Conservation (phyloP, 148 eudicot species). For the Rhododendron ovatum region DNA sequence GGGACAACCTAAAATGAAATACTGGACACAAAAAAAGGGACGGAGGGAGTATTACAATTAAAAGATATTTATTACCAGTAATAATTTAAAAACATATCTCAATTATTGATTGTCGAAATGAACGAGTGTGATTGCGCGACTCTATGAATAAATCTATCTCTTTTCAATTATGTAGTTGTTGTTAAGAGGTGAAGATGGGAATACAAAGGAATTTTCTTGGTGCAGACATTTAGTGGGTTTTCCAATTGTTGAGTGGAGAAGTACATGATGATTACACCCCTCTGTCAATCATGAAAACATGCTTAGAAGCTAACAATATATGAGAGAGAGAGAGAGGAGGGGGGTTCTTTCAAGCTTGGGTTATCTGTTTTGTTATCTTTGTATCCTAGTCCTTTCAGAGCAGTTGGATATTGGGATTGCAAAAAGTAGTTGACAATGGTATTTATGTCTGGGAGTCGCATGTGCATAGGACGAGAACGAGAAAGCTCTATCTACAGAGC, state of each 20-base stretch:
- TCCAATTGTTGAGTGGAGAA: slow-evolving; percentile 22
- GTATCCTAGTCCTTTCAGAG: background rate
- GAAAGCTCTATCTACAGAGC: background rate
- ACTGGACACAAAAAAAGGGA: too few species aligned
- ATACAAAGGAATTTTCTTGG: background rate
- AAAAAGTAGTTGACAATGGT: background rate
- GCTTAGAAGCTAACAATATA: slow-evolving; percentile 62
- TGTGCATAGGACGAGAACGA: background rate
- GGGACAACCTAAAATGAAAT: too few species aligned
- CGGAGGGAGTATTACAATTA: too few species aligned
- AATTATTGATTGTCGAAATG: too few species aligned
- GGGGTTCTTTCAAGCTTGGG: background rate
- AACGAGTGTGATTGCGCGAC: too few species aligned
- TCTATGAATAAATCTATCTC: too few species aligned
- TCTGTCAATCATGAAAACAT: slow-evolving; percentile 56
- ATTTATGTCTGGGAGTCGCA: background rate
- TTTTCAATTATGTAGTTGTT: background rate
- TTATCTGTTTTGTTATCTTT: background rate
- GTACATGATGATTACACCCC: slow-evolving; percentile 13
- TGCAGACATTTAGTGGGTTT: background rate
- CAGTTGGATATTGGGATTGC: background rate
- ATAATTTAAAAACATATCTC: too few species aligned
- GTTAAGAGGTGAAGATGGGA: background rate
- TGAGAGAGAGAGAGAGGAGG: background rate
- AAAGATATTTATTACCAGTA: too few species aligned